phyloP scores from a whole-genome alignment of 495 filamentous ascomycete species.

The Umbilicaria muhlenbergii region DNA sequence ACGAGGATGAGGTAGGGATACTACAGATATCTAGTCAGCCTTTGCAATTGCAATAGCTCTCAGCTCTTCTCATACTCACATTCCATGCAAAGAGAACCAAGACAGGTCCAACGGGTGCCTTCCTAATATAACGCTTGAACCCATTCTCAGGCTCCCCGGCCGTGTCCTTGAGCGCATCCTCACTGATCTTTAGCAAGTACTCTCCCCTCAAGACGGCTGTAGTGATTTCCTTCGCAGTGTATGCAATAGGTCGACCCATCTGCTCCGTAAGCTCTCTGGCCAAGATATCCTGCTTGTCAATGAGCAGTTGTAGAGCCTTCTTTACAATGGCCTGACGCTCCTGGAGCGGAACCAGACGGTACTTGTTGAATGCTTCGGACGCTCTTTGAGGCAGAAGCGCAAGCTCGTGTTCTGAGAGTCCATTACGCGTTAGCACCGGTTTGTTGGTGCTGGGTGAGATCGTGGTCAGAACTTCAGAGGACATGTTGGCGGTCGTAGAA shows the following conservation, averaged over 20 bases:
- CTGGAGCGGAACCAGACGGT: slow-evolving; percentile 42
- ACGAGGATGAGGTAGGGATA: slow-evolving; percentile 87
- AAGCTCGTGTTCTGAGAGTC: slow-evolving; percentile 50
- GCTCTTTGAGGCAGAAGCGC: slow-evolving; percentile 47
- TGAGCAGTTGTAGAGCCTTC: slow-evolving; percentile 54
- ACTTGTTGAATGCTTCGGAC: slow-evolving; percentile 54
- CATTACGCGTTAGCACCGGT: slow-evolving; percentile 58
- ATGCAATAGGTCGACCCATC: slow-evolving; percentile 86
- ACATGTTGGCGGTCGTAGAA: slow-evolving; percentile 35
- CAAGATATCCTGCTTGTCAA: slow-evolving; percentile 59
- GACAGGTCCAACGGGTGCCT: slow-evolving; percentile 69
- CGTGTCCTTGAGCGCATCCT: slow-evolving; percentile 39
- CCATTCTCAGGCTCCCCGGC: slow-evolving; percentile 68
- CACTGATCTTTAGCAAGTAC: slow-evolving; percentile 66
- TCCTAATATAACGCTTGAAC: slow-evolving; percentile 78
- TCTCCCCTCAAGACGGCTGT: slow-evolving; percentile 71
- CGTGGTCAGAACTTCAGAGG: slow-evolving; percentile 67
- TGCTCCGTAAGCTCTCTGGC: slow-evolving; percentile 75
- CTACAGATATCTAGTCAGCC: slow-evolving; percentile 25
- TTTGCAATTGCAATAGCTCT: not conserved
- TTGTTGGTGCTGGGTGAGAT: slow-evolving; percentile 79
- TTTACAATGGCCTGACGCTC: slow-evolving; percentile 62
- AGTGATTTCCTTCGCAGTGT: slow-evolving; percentile 61
- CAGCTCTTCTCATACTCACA: slow-evolving; percentile 17
- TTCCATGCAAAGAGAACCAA: slow-evolving; percentile 93